A percentile compares a stretch with the other conserved stretches of the same genome.
These are phyloP conservation scores for Solanum pimpinellifolium DNA, from an alignment of 257 asterid species.

Conservation along the genomic window DNA sequence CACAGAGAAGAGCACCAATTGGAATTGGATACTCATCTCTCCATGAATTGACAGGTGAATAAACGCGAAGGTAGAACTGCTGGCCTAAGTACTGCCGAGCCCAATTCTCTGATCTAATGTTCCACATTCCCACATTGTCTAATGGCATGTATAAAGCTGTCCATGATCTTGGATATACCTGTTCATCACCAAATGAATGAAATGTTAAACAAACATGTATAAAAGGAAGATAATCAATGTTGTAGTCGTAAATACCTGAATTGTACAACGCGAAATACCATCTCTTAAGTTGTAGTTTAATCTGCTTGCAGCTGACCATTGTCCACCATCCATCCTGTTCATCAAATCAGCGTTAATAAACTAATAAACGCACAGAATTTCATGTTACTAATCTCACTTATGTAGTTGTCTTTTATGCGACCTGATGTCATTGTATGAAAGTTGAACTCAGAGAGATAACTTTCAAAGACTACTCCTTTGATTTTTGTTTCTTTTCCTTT, in stretches of 20 bases:
- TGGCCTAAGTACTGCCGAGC: slow-evolving; percentile 36
- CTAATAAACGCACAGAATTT: background rate
- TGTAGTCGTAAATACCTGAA: slow-evolving; percentile 10
- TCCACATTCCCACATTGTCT: slow-evolving; percentile 51
- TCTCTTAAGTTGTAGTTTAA: slow-evolving; percentile 24
- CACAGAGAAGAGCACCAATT: slow-evolving; percentile 29
- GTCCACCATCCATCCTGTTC: slow-evolving; percentile 28
- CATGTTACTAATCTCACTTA: background rate
- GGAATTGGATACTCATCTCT: slow-evolving; percentile 41
- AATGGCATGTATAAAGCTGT: slow-evolving; percentile 36
- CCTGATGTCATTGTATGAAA: background rate
- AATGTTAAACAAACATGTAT: background rate
- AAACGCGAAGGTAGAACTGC: slow-evolving; percentile 32
- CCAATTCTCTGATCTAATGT: slow-evolving; percentile 33
- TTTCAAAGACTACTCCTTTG: background rate
- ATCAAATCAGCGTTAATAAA: background rate
- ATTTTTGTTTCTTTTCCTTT: background rate
- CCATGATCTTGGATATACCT: slow-evolving; percentile 42
- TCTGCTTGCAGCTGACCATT: slow-evolving; percentile 30
- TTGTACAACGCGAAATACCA: slow-evolving; percentile 22
- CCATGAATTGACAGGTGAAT: slow-evolving; percentile 26
- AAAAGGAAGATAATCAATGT: background rate
- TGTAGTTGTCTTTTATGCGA: background rate
- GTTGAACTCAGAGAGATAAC: background rate
- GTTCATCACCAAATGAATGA: background rate